Conservation (phyloP, 305 asterid genomes). For the Solanum hybrid region DNA sequence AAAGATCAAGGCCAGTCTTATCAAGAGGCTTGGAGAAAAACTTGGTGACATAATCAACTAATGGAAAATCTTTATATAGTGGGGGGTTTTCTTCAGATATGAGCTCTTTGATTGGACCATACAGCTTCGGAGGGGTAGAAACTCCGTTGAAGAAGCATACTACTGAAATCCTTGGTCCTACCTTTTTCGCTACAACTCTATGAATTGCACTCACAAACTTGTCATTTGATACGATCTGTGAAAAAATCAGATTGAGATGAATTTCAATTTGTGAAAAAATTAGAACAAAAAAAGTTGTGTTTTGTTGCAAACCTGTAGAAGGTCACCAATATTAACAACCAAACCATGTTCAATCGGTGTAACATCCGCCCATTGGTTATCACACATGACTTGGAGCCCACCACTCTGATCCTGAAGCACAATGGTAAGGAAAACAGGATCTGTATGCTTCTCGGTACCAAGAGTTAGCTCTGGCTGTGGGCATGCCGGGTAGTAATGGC, state of each 20-base stretch:
- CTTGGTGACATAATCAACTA: no score
- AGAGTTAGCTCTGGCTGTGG: conserved; percentile 65
- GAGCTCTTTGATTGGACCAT: no score
- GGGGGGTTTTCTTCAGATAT: no score
- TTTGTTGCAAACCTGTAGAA: conserved; percentile 29
- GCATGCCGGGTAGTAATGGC: conserved; percentile 67
- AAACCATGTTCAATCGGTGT: conserved; percentile 44
- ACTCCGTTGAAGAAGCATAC: no score
- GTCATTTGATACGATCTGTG: conserved; percentile 39
- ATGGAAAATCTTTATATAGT: no score
- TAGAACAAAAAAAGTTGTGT: neutral
- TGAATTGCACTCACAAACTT: conserved; percentile 45
- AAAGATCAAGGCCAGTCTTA: no score
- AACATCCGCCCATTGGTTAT: conserved; percentile 43
- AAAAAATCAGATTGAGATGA: neutral
- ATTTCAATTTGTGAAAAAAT: no score
- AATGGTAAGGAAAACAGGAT: conserved; percentile 41
- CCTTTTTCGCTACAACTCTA: conserved; percentile 42
- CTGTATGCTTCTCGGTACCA: conserved; percentile 55
- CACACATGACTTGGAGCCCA: conserved; percentile 55
- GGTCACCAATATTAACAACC: conserved; percentile 34
- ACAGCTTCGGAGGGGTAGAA: no score
- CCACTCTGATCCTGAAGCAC: conserved; percentile 68
- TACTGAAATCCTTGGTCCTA: no score
- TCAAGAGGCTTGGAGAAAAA: no score